Evolutionary conservation across 768 basidiomycete species (phyloP).

Genomic region (Tephrocybe sp.): DNA sequence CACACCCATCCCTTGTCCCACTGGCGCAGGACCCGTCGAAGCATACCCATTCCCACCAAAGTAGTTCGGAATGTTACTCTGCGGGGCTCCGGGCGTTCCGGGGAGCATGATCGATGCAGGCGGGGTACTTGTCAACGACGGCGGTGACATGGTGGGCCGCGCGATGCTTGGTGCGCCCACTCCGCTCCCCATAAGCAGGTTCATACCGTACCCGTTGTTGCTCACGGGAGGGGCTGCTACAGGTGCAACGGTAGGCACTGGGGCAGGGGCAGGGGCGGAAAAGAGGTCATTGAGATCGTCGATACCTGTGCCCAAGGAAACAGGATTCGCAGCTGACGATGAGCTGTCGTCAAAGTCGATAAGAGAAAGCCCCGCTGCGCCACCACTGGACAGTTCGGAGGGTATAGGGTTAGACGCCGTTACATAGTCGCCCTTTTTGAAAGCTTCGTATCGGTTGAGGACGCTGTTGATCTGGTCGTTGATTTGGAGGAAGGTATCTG

Average conservation of each 20-base stretch:
- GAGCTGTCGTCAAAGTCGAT: slow-evolving; percentile 75
- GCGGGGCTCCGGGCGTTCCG: slow-evolving; percentile 7
- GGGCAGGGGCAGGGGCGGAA: slow-evolving; percentile 24
- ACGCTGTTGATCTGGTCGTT: slow-evolving; percentile 98
- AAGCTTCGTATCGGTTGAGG: slow-evolving; percentile 86
- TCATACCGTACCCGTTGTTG: slow-evolving; percentile 13
- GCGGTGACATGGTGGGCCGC: slow-evolving; percentile 22
- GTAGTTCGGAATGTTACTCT: slow-evolving; percentile 28
- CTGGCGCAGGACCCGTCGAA: slow-evolving; percentile 18
- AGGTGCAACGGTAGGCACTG: slow-evolving; percentile 17
- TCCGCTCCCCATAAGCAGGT: slow-evolving; percentile 16
- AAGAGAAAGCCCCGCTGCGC: slow-evolving; percentile 47
- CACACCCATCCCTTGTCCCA: slow-evolving; percentile 19
- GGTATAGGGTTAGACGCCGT: slow-evolving; percentile 71
- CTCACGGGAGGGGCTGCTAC: slow-evolving; percentile 19
- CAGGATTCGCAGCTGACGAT: slow-evolving; percentile 20
- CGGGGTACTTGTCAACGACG: slow-evolving; percentile 29
- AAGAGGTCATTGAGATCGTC: slow-evolving; percentile 70
- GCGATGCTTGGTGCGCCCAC: slow-evolving; percentile 16
- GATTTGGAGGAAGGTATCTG: slow-evolving; percentile 91
- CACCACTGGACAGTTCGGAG: slow-evolving; percentile 45
- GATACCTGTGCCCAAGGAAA: slow-evolving; percentile 23
- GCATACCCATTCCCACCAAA: slow-evolving; percentile 22
- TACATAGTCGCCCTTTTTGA: slow-evolving; percentile 86
- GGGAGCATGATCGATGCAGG: slow-evolving; percentile 14